Evolutionary conservation across 2,329 filamentous ascomycete genomes (phyloP).

Genomic region (Alternaria longipes): DNA sequence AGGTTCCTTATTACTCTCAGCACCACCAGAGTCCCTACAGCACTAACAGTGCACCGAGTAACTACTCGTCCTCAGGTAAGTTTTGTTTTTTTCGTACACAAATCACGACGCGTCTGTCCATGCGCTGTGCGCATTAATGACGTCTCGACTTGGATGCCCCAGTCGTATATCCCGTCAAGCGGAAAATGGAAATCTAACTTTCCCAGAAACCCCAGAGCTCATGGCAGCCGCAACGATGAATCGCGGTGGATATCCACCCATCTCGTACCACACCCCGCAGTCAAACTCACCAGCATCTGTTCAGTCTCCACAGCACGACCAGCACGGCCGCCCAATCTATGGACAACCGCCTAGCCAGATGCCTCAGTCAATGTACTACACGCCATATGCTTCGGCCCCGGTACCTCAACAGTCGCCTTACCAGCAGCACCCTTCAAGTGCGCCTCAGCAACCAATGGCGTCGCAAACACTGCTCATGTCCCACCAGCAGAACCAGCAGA

Average conservation of each 20-base stretch:
- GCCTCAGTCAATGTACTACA: conserved; percentile 84
- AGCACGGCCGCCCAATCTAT: conserved; percentile 84
- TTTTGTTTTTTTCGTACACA: conserved; percentile 17
- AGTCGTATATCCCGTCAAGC: conserved; percentile 7
- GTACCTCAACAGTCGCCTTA: conserved; percentile 67
- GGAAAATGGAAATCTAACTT: conserved; percentile 57
- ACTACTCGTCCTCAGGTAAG: conserved; percentile 77
- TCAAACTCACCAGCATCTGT: conserved; percentile 95
- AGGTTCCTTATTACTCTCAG: conserved; percentile 77
- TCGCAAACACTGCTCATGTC: conserved; percentile 62
- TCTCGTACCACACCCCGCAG: conserved; percentile 89
- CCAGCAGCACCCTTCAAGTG: conserved; percentile 62
- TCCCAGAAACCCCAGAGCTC: conserved; percentile 75
- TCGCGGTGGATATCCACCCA: conserved; percentile 78
- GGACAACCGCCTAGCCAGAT: conserved; percentile 80
- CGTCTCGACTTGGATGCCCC: conserved; percentile 18
- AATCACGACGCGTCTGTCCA: conserved; percentile 15
- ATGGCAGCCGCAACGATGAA: conserved; percentile 75
- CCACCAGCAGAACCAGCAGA: conserved; percentile 56
- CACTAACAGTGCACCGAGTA: conserved; percentile 79
- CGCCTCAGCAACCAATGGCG: conserved; percentile 65
- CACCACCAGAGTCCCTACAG: conserved; percentile 88
- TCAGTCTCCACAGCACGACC: conserved; percentile 90
- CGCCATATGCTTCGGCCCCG: conserved; percentile 57
- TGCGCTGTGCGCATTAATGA: conserved; percentile 21